These are phyloP conservation scores for Iris macrosiphon DNA, from an alignment of 106 monocot species.

Conservation along the genomic window DNA sequence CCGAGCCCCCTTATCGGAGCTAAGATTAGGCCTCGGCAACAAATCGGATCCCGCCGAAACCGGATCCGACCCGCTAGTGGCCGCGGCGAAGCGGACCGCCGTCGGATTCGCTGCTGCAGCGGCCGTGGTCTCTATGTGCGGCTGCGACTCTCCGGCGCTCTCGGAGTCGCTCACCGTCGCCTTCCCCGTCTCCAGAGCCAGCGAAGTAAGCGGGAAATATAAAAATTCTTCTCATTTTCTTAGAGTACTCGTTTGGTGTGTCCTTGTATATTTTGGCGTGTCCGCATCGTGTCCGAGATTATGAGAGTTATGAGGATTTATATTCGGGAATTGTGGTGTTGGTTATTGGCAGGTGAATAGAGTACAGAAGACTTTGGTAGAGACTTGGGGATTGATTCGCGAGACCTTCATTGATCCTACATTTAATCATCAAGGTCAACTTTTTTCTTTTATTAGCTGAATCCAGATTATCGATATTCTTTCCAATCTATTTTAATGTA, in stretches of 20 bases:
- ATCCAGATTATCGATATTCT: no score
- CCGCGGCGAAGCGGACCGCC: background rate
- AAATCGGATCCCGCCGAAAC: background rate
- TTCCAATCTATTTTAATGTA: no score
- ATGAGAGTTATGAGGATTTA: no score
- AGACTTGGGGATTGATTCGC: conserved; percentile 95
- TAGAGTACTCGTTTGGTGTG: no score
- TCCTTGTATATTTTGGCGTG: no score
- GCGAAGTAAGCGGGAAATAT: conserved; percentile 35
- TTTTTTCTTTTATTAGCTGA: background rate
- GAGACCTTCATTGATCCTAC: conserved; percentile 95
- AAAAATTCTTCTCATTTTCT: no score
- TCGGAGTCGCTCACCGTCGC: conserved; percentile 93
- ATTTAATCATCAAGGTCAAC: conserved; percentile 91
- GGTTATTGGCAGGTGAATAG: conserved; percentile 91
- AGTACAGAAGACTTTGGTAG: conserved; percentile 89
- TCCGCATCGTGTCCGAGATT: no score
- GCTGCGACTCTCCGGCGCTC: conserved; percentile 33
- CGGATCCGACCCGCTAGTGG: background rate
- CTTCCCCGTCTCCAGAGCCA: conserved; percentile 75
- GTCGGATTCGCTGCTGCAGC: conserved; percentile 27
- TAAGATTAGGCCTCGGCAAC: background rate
- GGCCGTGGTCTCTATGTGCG: conserved; percentile 18
- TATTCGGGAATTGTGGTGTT: no score
- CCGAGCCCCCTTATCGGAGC: background rate